phyloP scores from a whole-genome alignment of 176 grass and related monocot species.

The Oryza punctata region DNA sequence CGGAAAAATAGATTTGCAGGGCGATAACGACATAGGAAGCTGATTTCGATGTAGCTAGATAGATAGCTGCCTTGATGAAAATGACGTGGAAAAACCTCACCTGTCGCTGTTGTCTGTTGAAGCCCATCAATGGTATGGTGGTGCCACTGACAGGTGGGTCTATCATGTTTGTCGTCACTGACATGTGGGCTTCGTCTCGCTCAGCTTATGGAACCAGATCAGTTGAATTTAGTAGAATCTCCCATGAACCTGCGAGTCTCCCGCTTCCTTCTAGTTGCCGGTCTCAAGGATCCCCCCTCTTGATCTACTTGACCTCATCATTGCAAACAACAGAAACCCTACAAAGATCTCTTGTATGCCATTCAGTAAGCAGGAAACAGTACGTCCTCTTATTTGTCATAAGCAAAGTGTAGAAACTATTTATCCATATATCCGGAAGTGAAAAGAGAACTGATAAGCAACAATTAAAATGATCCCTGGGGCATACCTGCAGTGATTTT shows the following conservation, averaged over 20 bases:
- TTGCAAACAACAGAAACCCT: neutral
- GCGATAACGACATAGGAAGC: neutral
- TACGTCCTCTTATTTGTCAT: neutral
- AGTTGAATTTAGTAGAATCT: neutral
- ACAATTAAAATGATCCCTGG: constrained; percentile 7
- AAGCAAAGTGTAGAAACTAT: neutral
- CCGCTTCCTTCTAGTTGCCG: neutral
- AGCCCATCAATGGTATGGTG: neutral
- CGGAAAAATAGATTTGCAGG: neutral
- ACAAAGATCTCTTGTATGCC: neutral
- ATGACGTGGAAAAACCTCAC: neutral
- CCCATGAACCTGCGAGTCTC: neutral
- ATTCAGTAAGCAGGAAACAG: constrained; percentile 4
- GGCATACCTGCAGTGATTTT: constrained; percentile 19
- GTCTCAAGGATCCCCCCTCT: neutral
- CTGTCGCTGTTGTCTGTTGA: neutral
- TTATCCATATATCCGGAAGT: neutral
- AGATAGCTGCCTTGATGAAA: neutral
- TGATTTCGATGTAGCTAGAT: neutral
- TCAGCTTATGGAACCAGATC: neutral
- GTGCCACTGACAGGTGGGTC: neutral
- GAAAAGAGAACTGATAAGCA: neutral
- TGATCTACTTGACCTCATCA: neutral
- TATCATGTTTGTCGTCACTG: neutral
- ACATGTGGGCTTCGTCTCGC: neutral